These are phyloP conservation scores for Puccinia polysora DNA, from an alignment of 1,284 basidiomycete species.

Conservation along the genomic window DNA sequence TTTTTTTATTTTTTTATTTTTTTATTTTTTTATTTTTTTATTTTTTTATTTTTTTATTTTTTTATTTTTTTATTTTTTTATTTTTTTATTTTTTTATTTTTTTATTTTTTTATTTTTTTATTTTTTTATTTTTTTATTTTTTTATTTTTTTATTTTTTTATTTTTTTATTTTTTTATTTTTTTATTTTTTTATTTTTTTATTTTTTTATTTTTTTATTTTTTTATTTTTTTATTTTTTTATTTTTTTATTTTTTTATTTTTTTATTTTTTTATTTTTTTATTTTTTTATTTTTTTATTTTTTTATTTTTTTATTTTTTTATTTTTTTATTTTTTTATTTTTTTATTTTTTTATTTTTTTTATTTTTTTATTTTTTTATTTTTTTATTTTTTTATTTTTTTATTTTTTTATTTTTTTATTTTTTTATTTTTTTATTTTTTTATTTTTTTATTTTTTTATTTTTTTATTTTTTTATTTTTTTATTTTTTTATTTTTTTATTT, in stretches of 20 bases:
- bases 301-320: neutral
- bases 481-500: neutral
- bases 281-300: neutral
- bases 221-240: neutral
- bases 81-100: too few species aligned
- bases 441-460: neutral
- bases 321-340: neutral
- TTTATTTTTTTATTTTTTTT: neutral
- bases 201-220: too few species aligned
- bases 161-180: too few species aligned
- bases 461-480: neutral
- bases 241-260: neutral
- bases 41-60: too few species aligned
- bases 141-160: too few species aligned
- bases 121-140: too few species aligned
- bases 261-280: neutral
- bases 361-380: neutral
- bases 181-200: too few species aligned
- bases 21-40: too few species aligned
- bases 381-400: neutral
- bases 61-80: too few species aligned
- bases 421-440: neutral
- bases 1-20: too few species aligned
- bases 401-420: slow-evolving; percentile 3
- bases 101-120: too few species aligned